Evolutionary conservation across 1,284 basidiomycete species (phyloP), one percentile per base, ranked within the genome.

Genomic region (Puccinia hordei): DNA sequence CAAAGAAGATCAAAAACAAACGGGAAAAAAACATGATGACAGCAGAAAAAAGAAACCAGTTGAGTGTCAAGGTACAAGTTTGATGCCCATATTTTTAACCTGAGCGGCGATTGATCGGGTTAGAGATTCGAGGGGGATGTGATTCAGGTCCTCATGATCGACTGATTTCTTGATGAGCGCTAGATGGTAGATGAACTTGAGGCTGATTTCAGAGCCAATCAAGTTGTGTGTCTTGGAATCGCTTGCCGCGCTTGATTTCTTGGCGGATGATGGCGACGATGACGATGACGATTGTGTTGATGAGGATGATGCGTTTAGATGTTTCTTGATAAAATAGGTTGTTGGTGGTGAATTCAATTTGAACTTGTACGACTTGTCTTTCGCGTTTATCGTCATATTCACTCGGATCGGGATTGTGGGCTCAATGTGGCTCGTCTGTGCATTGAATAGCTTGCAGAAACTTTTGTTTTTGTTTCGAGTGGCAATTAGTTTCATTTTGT

Each of bases 101-200:
- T 91, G 92, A 78, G 93, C 94, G 82, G 95, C 87, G 82, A 98
- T 88, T 84, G 92, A 92, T 85, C 90, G 91, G n/a, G 93, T 92
- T 66, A 98, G 91, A 82, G 90, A 90, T 88, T 95, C 92, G 83
- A 95, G 88, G 81, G 90, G 89, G 82, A 95, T 88, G 84, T 92
- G 91, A 87, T 90, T 91, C 88, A 96, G 87, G 85, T 93, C 92
- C 80, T 92, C 91, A 87, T 99, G 97, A 30, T 73, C 71, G 30
- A 73, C 35, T 83, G 89, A 90, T 82, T 91, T 90, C 88, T 99
- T 99, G 86, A 99, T 93, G 89, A 93, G 97, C 53, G 97, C 95
- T 85, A 99, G 98, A 88, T 99, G 97, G 87, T 97, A 99, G 85
- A 99, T 90, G 87, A 98, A 95, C 88, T 99, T 99, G 84, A 99